Base-by-base conservation (phyloP, 495 filamentous ascomycete species). In the Lentithecium fluviatile region DNA sequence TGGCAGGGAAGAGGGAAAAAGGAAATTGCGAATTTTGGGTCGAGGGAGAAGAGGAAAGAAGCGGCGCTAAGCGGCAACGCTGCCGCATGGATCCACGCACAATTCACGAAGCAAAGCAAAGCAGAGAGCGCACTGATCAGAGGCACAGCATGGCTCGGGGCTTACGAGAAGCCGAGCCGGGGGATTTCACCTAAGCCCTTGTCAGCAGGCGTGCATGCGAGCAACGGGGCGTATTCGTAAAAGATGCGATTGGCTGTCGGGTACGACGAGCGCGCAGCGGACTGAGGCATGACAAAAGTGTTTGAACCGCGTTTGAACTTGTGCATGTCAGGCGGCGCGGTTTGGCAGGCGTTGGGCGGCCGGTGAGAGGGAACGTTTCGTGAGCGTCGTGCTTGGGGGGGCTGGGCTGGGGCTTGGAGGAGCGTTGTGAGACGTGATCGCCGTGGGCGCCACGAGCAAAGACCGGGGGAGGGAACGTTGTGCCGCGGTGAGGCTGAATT, bases 401-500 rank as follows among this genome's bases (percentile, higher is more conserved):
- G 40, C 40, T 43, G 19, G 40, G 40, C 15, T 20, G 13, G 40
- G 40, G 40, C 40, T n/a, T 15, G 40, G 15, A 43, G 13, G 36
- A 4, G 4, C 40, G 13, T 6, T 43, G 40, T 15, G 40, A 5
- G 40, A 43, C 40, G 15, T 43, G 40, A 43, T 6, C 5, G 40
- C 40, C 40, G 40, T 20, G 40, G 40, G 40, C 40, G 40, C 40
- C 40, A 43, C 40, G 40, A 15, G 40, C 36, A 38, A n/a, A n/a
- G n/a, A n/a, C n/a, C n/a, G n/a, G n/a, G n/a, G 36, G 7, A 38
- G 8, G 36, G 15, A 7, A 15, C 8, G 7, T 38, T 43, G 4
- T 43, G 4, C 4, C 40, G 40, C 5, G 40, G 40, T 43, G 40
- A 43, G 40, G 40, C 40, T 43, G 40, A 43, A n/a, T 5, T 6